These are phyloP conservation scores for Pseudozyma sp. DNA, from an alignment of 1,284 basidiomycete species.

Conservation along the genomic window DNA sequence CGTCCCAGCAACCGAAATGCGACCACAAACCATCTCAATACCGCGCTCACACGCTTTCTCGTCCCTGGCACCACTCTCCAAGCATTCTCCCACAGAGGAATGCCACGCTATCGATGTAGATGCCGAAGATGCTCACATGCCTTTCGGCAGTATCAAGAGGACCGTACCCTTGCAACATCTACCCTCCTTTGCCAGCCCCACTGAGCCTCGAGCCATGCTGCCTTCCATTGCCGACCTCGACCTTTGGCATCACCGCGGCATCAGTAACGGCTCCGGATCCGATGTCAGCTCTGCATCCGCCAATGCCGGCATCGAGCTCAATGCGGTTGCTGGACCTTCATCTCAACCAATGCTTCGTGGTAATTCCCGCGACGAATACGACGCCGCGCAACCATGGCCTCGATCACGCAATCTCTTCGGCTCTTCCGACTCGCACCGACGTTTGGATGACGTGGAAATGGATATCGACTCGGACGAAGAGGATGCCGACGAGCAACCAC, in stretches of 20 bases:
- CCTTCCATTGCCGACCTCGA: conserved; percentile 5
- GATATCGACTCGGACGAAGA: conserved; percentile 49
- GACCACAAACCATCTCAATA: conserved; percentile 25
- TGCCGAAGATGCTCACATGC: conserved; percentile 12
- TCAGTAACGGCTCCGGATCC: conserved; percentile 42
- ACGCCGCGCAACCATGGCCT: conserved; percentile 12
- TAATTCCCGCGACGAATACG: conserved; percentile 19
- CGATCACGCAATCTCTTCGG: conserved; percentile 32
- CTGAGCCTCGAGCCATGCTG: neutral
- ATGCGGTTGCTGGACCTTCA: conserved; percentile 35
- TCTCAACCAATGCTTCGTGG: conserved; percentile 39
- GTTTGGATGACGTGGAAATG: conserved; percentile 40
- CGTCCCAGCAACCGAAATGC: conserved; percentile 31
- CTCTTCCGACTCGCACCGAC: conserved; percentile 27
- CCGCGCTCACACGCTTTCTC: conserved; percentile 54
- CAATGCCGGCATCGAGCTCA: conserved; percentile 30
- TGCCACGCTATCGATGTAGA: conserved; percentile 28
- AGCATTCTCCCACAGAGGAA: conserved; percentile 35
- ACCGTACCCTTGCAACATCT: conserved; percentile 39
- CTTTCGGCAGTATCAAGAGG: conserved; percentile 33
- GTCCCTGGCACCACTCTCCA: conserved; percentile 38
- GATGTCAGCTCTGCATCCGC: conserved; percentile 40
- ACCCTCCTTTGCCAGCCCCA: conserved; percentile 18
- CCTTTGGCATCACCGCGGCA: conserved; percentile 39
- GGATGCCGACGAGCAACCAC: conserved; percentile 33